phyloP scores from a whole-genome alignment of 768 basidiomycete genomes.

The Kondoa malvinella region DNA sequence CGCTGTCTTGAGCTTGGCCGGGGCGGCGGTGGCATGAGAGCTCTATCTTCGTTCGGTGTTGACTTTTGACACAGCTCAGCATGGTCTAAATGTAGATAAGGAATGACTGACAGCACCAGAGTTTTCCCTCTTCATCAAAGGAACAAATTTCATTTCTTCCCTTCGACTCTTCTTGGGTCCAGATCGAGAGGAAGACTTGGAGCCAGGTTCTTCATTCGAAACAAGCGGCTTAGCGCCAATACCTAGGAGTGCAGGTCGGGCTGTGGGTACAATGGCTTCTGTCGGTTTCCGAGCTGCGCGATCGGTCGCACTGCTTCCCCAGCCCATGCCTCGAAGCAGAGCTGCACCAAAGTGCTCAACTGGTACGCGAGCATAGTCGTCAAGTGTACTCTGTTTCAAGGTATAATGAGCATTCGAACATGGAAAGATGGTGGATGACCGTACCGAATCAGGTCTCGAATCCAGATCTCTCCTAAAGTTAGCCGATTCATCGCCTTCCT shows the following conservation, averaged over 20 bases:
- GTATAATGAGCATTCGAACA: not conserved
- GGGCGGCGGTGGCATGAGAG: not conserved
- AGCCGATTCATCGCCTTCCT: slow-evolving; percentile 53
- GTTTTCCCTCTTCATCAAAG: slow-evolving; percentile 54
- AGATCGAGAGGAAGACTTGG: slow-evolving; percentile 24
- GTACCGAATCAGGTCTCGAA: slow-evolving; percentile 43
- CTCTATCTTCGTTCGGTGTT: not conserved
- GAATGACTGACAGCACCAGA: slow-evolving; percentile 15
- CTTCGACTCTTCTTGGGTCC: slow-evolving; percentile 32
- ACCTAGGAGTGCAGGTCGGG: slow-evolving; percentile 71
- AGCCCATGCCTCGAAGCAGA: slow-evolving; percentile 67
- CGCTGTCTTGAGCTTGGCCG: not conserved
- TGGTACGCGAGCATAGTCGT: slow-evolving; percentile 79
- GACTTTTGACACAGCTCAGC: not conserved
- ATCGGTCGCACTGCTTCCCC: not conserved
- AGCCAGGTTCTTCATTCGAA: slow-evolving; percentile 44
- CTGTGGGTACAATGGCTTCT: slow-evolving; percentile 66
- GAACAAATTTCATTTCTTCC: slow-evolving; percentile 63
- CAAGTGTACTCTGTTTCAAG: slow-evolving; percentile 46
- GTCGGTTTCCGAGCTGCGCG: slow-evolving; percentile 48
- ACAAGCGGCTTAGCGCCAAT: slow-evolving; percentile 80
- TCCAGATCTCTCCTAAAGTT: slow-evolving; percentile 69
- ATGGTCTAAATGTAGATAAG: not conserved
- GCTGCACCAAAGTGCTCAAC: slow-evolving; percentile 86
- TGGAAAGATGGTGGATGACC: not conserved